These are phyloP conservation scores for Coffea eugenioides DNA, from an alignment of 257 asterid species.

Conservation along the genomic window DNA sequence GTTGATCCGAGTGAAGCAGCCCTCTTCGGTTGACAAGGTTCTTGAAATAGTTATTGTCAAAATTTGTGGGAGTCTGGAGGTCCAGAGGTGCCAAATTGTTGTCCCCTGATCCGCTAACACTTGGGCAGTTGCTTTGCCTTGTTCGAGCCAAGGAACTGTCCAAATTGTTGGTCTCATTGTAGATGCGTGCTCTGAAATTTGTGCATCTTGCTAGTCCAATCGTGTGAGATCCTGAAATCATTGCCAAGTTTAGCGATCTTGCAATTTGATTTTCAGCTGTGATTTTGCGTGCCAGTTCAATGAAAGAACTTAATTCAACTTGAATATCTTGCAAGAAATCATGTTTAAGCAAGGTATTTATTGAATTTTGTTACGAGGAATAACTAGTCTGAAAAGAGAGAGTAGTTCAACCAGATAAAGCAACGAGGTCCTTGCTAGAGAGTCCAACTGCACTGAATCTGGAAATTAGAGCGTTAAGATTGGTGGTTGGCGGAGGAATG, in stretches of 20 bases:
- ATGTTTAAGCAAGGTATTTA: neutral
- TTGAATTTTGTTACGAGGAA: neutral
- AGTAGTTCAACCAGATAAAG: conserved; percentile 55
- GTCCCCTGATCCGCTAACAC: conserved; percentile 60
- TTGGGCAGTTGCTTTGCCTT: conserved; percentile 58
- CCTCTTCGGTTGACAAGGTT: conserved; percentile 60
- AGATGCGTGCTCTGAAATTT: conserved; percentile 65
- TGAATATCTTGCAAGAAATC: neutral
- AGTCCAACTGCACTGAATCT: conserved; percentile 66
- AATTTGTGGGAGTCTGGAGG: conserved; percentile 48
- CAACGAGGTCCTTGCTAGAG: conserved; percentile 71
- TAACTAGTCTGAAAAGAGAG: neutral
- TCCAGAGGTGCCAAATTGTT: conserved; percentile 87
- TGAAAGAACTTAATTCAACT: neutral
- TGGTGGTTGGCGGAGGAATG: conserved; percentile 85
- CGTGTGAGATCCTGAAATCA: conserved; percentile 67
- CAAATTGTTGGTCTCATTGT: conserved; percentile 66
- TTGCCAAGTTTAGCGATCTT: neutral
- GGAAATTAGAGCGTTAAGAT: conserved; percentile 61
- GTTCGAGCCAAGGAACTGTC: conserved; percentile 50
- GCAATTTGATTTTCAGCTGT: neutral
- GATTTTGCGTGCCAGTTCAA: too few relatives aligned
- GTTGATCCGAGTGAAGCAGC: conserved; percentile 90
- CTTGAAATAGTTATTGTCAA: conserved; percentile 68
- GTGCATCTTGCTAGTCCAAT: conserved; percentile 92